Percentiles rank a stretch among this genome's conserved stretches.
These are phyloP conservation scores for Microthyrium microscopicum DNA, from an alignment of 2,329 filamentous ascomycete genomes.

Conservation along the genomic window DNA sequence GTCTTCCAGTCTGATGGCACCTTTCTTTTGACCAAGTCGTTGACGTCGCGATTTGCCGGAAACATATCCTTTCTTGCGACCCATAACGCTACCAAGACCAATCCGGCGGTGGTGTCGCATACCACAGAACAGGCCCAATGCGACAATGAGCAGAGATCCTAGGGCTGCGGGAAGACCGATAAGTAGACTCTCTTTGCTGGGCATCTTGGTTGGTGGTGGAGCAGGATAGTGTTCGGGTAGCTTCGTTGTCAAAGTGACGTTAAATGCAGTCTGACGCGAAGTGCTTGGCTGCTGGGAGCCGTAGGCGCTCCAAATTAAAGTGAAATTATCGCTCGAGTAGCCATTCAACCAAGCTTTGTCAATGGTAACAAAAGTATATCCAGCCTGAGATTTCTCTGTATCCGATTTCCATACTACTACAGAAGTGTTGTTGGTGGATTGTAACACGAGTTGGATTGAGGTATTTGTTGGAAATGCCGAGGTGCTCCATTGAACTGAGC, in stretches of 20 bases:
- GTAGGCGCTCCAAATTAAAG: conserved; percentile 16
- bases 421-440: conserved; percentile 19
- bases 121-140: conserved; percentile 22
- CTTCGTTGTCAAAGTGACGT: conserved; percentile 14
- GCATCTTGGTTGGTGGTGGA: conserved; percentile 14
- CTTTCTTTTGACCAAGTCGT: conserved; percentile 17
- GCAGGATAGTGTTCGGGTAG: conserved; percentile 20
- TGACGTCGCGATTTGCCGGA: conserved; percentile 19
- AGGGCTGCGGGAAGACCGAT: conserved; percentile 26
- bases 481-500: too few relatives aligned
- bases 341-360: conserved; percentile 24
- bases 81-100: conserved; percentile 21
- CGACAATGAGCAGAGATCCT: conserved; percentile 19
- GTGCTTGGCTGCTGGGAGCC: conserved; percentile 16
- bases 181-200: conserved; percentile 20
- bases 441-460: conserved; percentile 15
- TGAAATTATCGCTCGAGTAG: conserved; percentile 20
- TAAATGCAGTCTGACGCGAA: too few relatives aligned
- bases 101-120: conserved; percentile 24
- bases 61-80: conserved; percentile 21
- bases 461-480: conserved; percentile 13
- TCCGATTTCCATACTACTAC: conserved; percentile 18
- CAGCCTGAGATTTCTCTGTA: too few relatives aligned
- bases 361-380: conserved; percentile 22
- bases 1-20: conserved; percentile 17